These are phyloP conservation scores for Candida rishiriensis DNA, from an alignment of 805 yeast species.

Conservation along the genomic window DNA sequence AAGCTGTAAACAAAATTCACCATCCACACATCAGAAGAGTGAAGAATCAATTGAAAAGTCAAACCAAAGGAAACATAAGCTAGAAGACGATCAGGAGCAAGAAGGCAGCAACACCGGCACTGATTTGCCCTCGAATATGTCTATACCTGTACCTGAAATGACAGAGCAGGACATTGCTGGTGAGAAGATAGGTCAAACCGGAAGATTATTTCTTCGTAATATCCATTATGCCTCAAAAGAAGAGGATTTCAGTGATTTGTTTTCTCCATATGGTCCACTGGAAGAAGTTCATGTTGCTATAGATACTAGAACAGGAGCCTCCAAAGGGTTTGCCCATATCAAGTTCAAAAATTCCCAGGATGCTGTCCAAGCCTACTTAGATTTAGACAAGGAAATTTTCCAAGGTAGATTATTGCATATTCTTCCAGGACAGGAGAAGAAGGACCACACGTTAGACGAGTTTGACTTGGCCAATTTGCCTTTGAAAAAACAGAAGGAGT, in stretches of 20 bases:
- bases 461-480: conserved; percentile 89
- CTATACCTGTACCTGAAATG: not conserved
- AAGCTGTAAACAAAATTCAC: not conserved
- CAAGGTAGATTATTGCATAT: conserved; percentile 93
- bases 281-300: conserved; percentile 91
- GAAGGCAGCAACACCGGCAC: not conserved
- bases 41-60: not conserved
- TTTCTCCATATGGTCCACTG: conserved; percentile 62
- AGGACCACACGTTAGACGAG: conserved; percentile 81
- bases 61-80: conserved; percentile 7
- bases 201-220: conserved; percentile 84
- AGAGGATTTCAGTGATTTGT: conserved; percentile 65
- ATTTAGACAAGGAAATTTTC: conserved; percentile 80
- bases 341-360: conserved; percentile 62
- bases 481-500: conserved; percentile 81
- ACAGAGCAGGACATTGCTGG: conserved; percentile 45
- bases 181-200: conserved; percentile 57
- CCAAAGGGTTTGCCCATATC: conserved; percentile 90
- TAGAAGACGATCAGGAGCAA: conserved; percentile 8
- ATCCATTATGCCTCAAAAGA: conserved; percentile 76
- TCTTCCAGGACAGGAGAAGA: conserved; percentile 78
- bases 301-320: conserved; percentile 82
- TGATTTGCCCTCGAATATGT: not conserved
- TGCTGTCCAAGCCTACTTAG: conserved; percentile 71
- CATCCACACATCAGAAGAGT: not conserved